These are phyloP conservation scores for Hansenula sp. DNA, from an alignment of 1,139 yeast genomes.

Conservation along the genomic window DNA sequence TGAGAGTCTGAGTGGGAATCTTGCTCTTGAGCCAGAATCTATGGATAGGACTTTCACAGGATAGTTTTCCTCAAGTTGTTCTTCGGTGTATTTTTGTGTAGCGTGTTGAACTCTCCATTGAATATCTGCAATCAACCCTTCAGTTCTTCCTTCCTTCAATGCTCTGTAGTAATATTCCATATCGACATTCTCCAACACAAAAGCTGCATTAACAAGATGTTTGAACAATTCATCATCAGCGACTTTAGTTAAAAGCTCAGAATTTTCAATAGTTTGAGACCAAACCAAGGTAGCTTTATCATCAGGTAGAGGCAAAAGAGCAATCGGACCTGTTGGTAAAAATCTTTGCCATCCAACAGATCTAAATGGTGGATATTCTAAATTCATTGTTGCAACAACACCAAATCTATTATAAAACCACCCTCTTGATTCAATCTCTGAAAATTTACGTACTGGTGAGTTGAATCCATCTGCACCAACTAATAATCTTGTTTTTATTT, in stretches of 20 bases:
- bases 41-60: conserved; percentile 66
- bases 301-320: conserved; percentile 82
- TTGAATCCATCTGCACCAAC: conserved; percentile 97
- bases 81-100: conserved; percentile 32
- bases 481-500: conserved; percentile 63
- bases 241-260: conserved; percentile 57
- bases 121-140: conserved; percentile 59
- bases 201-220: conserved; percentile 78
- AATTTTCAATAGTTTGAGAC: conserved; percentile 80
- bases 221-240: conserved; percentile 60
- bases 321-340: conserved; percentile 88
- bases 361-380: conserved; percentile 68
- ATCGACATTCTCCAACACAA: conserved; percentile 73
- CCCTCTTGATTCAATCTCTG: conserved; percentile 82
- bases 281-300: conserved; percentile 88
- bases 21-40: conserved; percentile 65
- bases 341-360: conserved; percentile 91
- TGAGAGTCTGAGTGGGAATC: conserved; percentile 82
- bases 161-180: conserved; percentile 66
- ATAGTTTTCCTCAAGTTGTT: conserved; percentile 49
- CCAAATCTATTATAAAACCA: conserved; percentile 91
- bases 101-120: conserved; percentile 63
- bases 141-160: conserved; percentile 43
- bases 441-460: conserved; percentile 84
- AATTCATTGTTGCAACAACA: conserved; percentile 79